A percentile compares a stretch with the other conserved stretches of the same genome.
Evolutionary conservation across 2,329 filamentous ascomycete species (phyloP).

Genomic region (Pseudocercospora vitis): DNA sequence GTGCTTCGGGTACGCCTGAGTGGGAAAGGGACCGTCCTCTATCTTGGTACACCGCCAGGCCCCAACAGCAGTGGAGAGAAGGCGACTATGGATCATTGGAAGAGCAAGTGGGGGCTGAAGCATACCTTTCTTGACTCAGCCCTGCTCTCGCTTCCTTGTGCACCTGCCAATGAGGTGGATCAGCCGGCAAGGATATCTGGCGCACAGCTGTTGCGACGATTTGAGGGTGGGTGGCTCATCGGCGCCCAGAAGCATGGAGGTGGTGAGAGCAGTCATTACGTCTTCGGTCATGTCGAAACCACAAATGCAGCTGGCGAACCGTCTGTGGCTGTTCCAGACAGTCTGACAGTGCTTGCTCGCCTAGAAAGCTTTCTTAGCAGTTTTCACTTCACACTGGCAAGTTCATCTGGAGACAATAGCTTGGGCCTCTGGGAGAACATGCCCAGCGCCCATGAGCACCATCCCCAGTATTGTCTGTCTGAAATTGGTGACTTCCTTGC

Average conservation of each 20-base stretch:
- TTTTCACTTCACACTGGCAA: conserved; percentile 31
- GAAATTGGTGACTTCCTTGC: conserved; percentile 26
- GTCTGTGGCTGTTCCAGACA: conserved; percentile 23
- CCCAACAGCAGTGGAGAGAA: conserved; percentile 1
- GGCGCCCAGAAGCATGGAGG: conserved; percentile 36
- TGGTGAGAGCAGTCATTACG: conserved; percentile 33
- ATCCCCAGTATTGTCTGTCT: conserved; percentile 32
- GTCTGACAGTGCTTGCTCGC: conserved; percentile 31
- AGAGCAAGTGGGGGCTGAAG: conserved; percentile 34
- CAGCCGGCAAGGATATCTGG: conserved; percentile 29
- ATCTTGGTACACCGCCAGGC: conserved; percentile 35
- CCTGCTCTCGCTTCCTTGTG: conserved; percentile 19
- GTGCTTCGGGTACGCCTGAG: conserved; percentile 36
- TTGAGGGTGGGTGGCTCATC: conserved; percentile 33
- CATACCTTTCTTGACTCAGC: conserved; percentile 37
- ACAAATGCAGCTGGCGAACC: conserved; percentile 17
- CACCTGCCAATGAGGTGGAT: not conserved
- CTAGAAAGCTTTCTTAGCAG: conserved; percentile 36
- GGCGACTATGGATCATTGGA: conserved; percentile 36
- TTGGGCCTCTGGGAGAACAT: conserved; percentile 35
- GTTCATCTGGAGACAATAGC: conserved; percentile 23
- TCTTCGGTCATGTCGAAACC: conserved; percentile 33
- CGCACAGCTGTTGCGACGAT: conserved; percentile 34
- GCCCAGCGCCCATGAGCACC: conserved; percentile 37
- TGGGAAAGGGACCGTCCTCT: conserved; percentile 38